These are phyloP conservation scores for Starmerella vitae DNA, from an alignment of 805 yeast species.

Conservation along the genomic window DNA sequence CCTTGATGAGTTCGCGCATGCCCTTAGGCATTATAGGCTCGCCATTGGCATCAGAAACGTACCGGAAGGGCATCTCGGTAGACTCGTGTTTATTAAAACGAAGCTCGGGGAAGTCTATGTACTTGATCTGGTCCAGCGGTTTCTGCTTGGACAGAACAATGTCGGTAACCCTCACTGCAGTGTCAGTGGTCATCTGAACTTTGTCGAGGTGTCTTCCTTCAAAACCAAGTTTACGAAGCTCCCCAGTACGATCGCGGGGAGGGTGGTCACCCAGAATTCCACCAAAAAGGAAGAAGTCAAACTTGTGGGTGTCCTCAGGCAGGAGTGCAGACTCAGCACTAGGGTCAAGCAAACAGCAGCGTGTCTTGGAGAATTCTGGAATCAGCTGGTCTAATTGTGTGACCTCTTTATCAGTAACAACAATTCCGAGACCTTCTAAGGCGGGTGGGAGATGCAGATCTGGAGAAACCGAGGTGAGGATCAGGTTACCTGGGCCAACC, in stretches of 20 bases:
- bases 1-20: slow-evolving; percentile 72
- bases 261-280: slow-evolving; percentile 88
- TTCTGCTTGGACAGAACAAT: slow-evolving; percentile 47
- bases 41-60: slow-evolving; percentile 48
- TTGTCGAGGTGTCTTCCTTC: slow-evolving; percentile 76
- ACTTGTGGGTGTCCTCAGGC: slow-evolving; percentile 52
- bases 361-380: slow-evolving; percentile 31
- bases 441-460: slow-evolving; percentile 55
- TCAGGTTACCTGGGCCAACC: slow-evolving; percentile 62
- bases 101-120: slow-evolving; percentile 89
- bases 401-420: slow-evolving; percentile 54
- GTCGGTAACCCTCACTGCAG: slow-evolving; percentile 88
- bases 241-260: slow-evolving; percentile 84
- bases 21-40: slow-evolving; percentile 84
- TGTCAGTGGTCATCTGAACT: slow-evolving; percentile 94
- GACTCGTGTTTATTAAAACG: slow-evolving; percentile 78
- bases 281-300: slow-evolving; percentile 87
- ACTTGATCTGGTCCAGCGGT: slow-evolving; percentile 58
- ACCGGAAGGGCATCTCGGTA: slow-evolving; percentile 96
- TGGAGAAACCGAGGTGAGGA: slow-evolving; percentile 62
- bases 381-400: slow-evolving; percentile 29
- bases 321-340: slow-evolving; percentile 59
- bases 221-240: slow-evolving; percentile 73
- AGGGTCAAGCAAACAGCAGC: slow-evolving; percentile 81
- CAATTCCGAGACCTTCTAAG: slow-evolving; percentile 26